Evolutionary conservation across 2,329 filamentous ascomycete species (phyloP).

Genomic region (Rhinocladiella similis): DNA sequence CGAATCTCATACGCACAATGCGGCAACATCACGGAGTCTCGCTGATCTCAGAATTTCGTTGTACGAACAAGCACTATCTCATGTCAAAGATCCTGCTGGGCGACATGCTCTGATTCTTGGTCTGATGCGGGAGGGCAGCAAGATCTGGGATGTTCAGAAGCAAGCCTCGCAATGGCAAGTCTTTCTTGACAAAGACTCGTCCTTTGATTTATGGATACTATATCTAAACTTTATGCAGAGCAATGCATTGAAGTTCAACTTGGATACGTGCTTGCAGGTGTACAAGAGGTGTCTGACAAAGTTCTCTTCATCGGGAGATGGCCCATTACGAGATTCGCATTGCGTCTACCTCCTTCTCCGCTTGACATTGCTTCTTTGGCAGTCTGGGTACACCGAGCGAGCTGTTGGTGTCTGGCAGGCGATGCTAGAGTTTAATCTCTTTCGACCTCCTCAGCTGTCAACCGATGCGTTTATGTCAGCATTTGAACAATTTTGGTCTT

Average conservation of each 20-base stretch:
- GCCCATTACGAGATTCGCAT: slow-evolving; percentile 35
- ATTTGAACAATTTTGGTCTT: slow-evolving; percentile 83
- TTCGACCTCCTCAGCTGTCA: slow-evolving; percentile 46
- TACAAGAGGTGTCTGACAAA: slow-evolving; percentile 60
- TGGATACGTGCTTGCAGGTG: slow-evolving; percentile 62
- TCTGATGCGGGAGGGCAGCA: slow-evolving; percentile 72
- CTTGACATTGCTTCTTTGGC: slow-evolving; percentile 69
- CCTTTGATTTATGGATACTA: slow-evolving; percentile 69
- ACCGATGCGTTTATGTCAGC: slow-evolving; percentile 27
- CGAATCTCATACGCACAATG: slow-evolving; percentile 24
- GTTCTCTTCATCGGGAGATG: slow-evolving; percentile 26
- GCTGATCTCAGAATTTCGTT: slow-evolving; percentile 79
- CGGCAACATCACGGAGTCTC: slow-evolving; percentile 55
- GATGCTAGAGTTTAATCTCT: slow-evolving; percentile 70
- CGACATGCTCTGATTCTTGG: slow-evolving; percentile 64
- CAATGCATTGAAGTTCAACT: slow-evolving; percentile 65
- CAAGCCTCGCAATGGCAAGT: slow-evolving; percentile 66
- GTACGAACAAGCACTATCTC: slow-evolving; percentile 72
- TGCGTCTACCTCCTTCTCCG: slow-evolving; percentile 73
- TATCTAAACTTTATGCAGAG: slow-evolving; percentile 73
- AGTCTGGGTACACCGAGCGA: slow-evolving; percentile 76
- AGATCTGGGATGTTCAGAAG: slow-evolving; percentile 68
- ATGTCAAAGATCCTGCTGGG: slow-evolving; percentile 49
- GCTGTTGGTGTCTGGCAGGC: slow-evolving; percentile 82
- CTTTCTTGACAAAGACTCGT: slow-evolving; percentile 57